Evolutionary conservation across 345 rosid species (phyloP), one percentile per base, ranked within the genome.

Genomic region (Pseudoturritis turrita): DNA sequence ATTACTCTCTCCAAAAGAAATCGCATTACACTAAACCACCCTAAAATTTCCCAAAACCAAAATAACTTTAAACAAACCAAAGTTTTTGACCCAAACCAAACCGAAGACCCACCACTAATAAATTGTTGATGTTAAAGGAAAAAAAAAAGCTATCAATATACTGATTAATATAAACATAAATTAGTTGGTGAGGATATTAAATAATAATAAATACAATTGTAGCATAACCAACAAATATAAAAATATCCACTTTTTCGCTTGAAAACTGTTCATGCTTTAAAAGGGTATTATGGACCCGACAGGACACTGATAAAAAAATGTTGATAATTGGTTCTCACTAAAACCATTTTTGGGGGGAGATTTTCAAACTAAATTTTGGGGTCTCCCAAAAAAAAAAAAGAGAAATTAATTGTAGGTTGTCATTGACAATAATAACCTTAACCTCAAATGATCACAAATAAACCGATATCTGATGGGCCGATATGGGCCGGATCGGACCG

Each of bases 101-200:
- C 65, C 15, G n/a, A 54, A 19, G 10, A 53, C 40, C 9, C 12
- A 55, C 19, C 52, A 7, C 10, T 26, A 2, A 10, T 31, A 14
- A 31, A 21, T 45, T n/a, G 14, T 33, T 31, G 10, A 46, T 46
- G 33, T 29, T 5, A 29, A 1, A 29, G 2, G 4, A 39, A 39
- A 7, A 12, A 29, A 14, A 5, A 29, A 35, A 51, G 52, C 41
- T 25, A 11, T 26, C 14, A 40, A 26, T 23, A 49, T 37, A 31
- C 23, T 18, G 46, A 22, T 7, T 5, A 26, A 10, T n/a, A 17
- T 28, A 18, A 18, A 35, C 19, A 60, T 4, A 47, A n/a, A 9
- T 23, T 63, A 71, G 52, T 58, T 39, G 78, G 78, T 74, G 72
- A 57, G 25, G 17, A 11, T 21, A 43, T n/a, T n/a, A 17, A 62